Percentiles rank a stretch among this genome's conserved stretches.
Evolutionary conservation across 1,284 basidiomycete species (phyloP).

Genomic region (Rhodotorula sp.): DNA sequence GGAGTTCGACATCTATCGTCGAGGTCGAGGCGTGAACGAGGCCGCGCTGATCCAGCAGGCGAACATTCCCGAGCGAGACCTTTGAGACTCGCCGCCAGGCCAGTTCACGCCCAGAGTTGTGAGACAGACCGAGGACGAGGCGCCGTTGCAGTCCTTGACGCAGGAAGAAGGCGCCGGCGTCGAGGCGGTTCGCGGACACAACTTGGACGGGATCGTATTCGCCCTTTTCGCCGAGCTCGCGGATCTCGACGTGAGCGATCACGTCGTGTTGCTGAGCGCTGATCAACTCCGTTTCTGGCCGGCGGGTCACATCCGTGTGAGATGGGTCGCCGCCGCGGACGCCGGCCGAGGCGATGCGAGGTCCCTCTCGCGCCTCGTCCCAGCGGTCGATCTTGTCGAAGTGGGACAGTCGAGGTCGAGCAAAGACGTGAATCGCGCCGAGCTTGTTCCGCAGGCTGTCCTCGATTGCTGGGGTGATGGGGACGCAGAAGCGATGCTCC

Average conservation of each 20-base stretch:
- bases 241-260: slow-evolving; percentile 77
- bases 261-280: slow-evolving; percentile 84
- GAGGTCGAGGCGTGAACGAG: slow-evolving; percentile 71
- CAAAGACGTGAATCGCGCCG: slow-evolving; percentile 84
- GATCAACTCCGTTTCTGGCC: slow-evolving; percentile 89
- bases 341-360: slow-evolving; percentile 14
- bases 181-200: slow-evolving; percentile 68
- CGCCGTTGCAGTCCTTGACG: slow-evolving; percentile 92
- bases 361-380: slow-evolving; percentile 75
- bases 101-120: slow-evolving; percentile 83
- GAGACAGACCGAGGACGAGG: slow-evolving; percentile 70
- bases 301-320: slow-evolving; percentile 61
- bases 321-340: slow-evolving; percentile 35
- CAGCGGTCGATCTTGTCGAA: slow-evolving; percentile 82
- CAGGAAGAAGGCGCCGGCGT: slow-evolving; percentile 79
- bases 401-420: slow-evolving; percentile 72
- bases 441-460: slow-evolving; percentile 70
- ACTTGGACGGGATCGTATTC: slow-evolving; percentile 82
- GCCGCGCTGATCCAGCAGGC: slow-evolving; percentile 80
- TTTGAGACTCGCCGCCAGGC: slow-evolving; percentile 78
- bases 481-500: slow-evolving; percentile 72
- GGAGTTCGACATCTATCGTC: slow-evolving; percentile 64
- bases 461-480: slow-evolving; percentile 69
- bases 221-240: slow-evolving; percentile 80
- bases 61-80: slow-evolving; percentile 75